Conservation (phyloP, 2,329 filamentous ascomycete genomes). For the Curvularia eragrostidis region DNA sequence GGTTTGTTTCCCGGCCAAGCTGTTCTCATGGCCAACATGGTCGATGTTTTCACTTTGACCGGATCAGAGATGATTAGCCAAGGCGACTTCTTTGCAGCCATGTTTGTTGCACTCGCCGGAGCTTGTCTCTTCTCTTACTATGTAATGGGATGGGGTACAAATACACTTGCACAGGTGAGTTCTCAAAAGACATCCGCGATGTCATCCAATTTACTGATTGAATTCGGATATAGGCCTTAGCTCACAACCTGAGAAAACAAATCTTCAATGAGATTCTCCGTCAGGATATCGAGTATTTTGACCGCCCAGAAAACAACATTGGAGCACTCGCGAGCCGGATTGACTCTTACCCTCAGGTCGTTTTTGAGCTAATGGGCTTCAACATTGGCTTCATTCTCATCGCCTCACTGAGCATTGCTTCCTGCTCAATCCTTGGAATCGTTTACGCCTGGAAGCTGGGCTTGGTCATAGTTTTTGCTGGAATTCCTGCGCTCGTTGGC, state of each 20-base stretch:
- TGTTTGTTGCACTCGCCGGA: slow-evolving; percentile 32
- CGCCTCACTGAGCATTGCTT: slow-evolving; percentile 12
- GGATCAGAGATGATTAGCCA: slow-evolving; percentile 16
- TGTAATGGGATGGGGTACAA: slow-evolving; percentile 65
- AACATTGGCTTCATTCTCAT: slow-evolving; percentile 23
- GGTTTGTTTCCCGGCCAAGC: slow-evolving; percentile 19
- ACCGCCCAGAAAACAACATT: slow-evolving; percentile 83
- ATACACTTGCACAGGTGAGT: slow-evolving; percentile 63
- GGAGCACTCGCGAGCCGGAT: slow-evolving; percentile 73
- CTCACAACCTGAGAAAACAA: slow-evolving; percentile 15
- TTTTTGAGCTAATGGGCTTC: slow-evolving; percentile 51
- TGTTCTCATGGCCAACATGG: slow-evolving; percentile 24
- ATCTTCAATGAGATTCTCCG: slow-evolving; percentile 60
- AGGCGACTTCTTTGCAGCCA: slow-evolving; percentile 33
- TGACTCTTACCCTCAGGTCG: slow-evolving; percentile 53
- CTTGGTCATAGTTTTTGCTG: slow-evolving; percentile 11
- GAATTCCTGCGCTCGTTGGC: slow-evolving; percentile 13
- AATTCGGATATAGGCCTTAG: neutral
- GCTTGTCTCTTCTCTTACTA: slow-evolving; percentile 27
- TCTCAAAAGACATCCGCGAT: neutral
- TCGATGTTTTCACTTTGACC: slow-evolving; percentile 25
- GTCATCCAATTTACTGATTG: neutral
- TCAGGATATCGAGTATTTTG: slow-evolving; percentile 90
- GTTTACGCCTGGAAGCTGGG: slow-evolving; percentile 25
- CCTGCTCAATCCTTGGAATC: slow-evolving; percentile 20